Evolutionary conservation across 2,329 filamentous ascomycete genomes (phyloP).

Genomic region (Zalaria sp.): DNA sequence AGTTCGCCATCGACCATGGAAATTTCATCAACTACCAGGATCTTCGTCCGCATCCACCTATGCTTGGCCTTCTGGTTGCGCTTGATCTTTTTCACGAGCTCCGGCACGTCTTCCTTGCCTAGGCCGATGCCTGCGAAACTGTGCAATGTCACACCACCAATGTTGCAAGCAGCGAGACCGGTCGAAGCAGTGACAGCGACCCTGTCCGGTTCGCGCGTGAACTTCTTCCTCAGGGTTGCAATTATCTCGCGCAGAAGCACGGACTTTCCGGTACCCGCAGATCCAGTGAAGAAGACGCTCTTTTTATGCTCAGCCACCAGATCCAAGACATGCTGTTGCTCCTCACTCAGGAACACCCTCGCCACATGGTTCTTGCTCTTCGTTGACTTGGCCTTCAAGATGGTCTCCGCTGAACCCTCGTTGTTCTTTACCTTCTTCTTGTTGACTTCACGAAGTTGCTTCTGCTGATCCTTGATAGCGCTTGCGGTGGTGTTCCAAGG

Average conservation of each 20-base stretch:
- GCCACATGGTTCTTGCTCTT: slow-evolving; percentile 30
- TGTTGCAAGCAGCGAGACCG: slow-evolving; percentile 89
- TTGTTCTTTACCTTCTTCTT: slow-evolving; percentile 37
- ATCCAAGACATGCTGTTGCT: slow-evolving; percentile 72
- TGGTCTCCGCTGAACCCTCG: slow-evolving; percentile 30
- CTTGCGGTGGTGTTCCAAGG: slow-evolving; percentile 64
- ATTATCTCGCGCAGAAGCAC: slow-evolving; percentile 92
- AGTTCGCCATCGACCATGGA: slow-evolving; percentile 98
- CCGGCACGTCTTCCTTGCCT: slow-evolving; percentile 71
- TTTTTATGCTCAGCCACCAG: slow-evolving; percentile 66
- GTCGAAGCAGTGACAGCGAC: slow-evolving; percentile 93
- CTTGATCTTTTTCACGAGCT: slow-evolving; percentile 80
- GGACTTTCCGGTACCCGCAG: slow-evolving; percentile 88
- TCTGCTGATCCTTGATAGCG: slow-evolving; percentile 64
- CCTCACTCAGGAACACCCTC: slow-evolving; percentile 62
- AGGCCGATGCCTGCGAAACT: slow-evolving; percentile 93
- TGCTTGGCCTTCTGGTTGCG: slow-evolving; percentile 76
- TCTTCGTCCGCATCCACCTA: slow-evolving; percentile 78
- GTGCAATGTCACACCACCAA: slow-evolving; percentile 88
- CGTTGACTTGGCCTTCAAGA: slow-evolving; percentile 30
- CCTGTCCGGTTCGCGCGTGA: slow-evolving; percentile 60
- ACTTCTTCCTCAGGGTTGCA: slow-evolving; percentile 61
- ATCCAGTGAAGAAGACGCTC: slow-evolving; percentile 96
- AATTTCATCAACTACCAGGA: slow-evolving; percentile 84
- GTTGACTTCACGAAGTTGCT: slow-evolving; percentile 50